Evolutionary conservation across 305 asterid genomes (phyloP), one percentile per base, ranked within the genome.

Genomic region (Plantago lanceolata): DNA sequence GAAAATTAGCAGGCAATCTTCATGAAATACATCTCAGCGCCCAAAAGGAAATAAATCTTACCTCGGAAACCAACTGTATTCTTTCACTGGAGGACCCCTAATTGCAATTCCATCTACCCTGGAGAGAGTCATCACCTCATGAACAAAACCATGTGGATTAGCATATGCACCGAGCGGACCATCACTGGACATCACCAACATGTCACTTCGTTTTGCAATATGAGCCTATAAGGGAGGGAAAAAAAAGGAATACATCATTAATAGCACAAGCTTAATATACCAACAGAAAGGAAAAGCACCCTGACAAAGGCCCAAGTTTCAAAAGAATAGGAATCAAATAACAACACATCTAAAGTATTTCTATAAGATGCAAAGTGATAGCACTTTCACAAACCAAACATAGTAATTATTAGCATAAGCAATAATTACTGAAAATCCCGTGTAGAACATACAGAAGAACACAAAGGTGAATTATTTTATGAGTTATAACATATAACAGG

Each of bases 41-140:
- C 51, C 49, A 63, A 43, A 35, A 45, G 62, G n/a, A 59, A 71
- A 69, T 28, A 66, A 65, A 68, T 24, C 71, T 75, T 83, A 93
- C 99, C 99, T 93, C 20, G 99, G 99, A 76, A 93, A 93, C 99
- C 99, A 93, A 80, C 97, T 84, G 70, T 61, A 87, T 67, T 90
- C 97, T 74, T 79, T 77, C 47, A 66, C 80, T 14, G 97, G 95
- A 76, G 43, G 64, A 53, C 99, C 96, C 54, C 71, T 61, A 43
- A 90, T 86, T 58, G 84, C 95, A 67, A 90, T 65, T 59, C 87
- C 90, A 53, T 69, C 77, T 55, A 95, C 85, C 76, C 65, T 88
- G 58, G 54, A 20, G 19, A 90, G 81, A 63, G 97, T 90, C 89
- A 90, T 84, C 66, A 93, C 94, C 80, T 93, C 99, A 61, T 93